Evolutionary conservation across 2,329 filamentous ascomycete genomes (phyloP).

Genomic region (Cladophialophora immunda): DNA sequence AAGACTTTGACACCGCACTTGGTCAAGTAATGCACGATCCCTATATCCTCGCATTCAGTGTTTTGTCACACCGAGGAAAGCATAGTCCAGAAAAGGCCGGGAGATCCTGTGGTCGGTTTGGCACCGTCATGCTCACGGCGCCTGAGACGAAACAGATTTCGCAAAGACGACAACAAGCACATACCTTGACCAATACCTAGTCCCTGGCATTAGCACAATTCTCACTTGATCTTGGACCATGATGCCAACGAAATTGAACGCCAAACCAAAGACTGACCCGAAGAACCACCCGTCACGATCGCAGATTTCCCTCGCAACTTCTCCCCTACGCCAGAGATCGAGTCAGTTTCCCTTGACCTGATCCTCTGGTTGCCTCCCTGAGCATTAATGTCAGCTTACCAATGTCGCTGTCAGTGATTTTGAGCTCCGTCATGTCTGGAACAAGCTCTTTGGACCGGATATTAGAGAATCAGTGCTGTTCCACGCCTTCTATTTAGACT

Average conservation of each 20-base stretch:
- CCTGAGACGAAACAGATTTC: neutral
- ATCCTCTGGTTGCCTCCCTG: neutral
- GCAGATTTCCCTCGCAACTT: slow-evolving; percentile 2
- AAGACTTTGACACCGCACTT: slow-evolving; percentile 3
- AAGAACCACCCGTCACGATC: neutral
- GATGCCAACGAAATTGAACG: neutral
- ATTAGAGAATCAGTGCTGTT: neutral
- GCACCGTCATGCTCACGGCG: neutral
- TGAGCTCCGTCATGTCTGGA: neutral
- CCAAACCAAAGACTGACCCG: neutral
- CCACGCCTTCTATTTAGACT: neutral
- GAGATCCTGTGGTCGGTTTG: neutral
- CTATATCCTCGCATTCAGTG: neutral
- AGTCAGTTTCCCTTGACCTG: slow-evolving; percentile 2
- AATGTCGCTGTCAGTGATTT: neutral
- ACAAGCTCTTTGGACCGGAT: neutral
- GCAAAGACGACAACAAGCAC: neutral
- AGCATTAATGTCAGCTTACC: neutral
- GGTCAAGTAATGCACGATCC: slow-evolving; percentile 4
- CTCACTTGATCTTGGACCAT: neutral
- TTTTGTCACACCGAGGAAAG: neutral
- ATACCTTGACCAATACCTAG: slow-evolving; percentile 3
- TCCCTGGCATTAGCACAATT: neutral
- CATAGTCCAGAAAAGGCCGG: neutral
- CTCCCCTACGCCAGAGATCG: neutral